phyloP scores from a whole-genome alignment of 371 early-diverging fungal genomes.

The Lichtheimia hyalospora region DNA sequence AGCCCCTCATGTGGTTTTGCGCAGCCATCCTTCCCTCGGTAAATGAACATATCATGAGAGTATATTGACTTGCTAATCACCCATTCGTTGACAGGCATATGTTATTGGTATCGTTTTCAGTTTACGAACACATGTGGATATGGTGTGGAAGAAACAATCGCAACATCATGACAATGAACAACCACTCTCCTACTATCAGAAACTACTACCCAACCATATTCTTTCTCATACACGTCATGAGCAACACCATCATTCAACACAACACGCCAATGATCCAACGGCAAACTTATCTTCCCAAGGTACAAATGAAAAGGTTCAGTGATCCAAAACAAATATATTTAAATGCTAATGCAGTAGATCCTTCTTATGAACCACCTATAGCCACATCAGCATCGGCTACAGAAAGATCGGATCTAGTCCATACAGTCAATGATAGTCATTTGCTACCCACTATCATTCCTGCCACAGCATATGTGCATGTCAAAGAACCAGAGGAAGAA shows the following conservation, averaged over 20 bases:
- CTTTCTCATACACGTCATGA: conserved; percentile 38
- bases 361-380: too few species aligned
- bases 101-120: conserved; percentile 93
- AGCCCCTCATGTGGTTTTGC: conserved; percentile 89
- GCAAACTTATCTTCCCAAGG: background rate
- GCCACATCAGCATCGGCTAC: too few species aligned
- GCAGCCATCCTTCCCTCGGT: conserved; percentile 80
- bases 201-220: conserved; percentile 41
- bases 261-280: too few species aligned
- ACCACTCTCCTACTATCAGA: conserved; percentile 27
- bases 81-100: conserved; percentile 61
- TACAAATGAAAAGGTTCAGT: too few species aligned
- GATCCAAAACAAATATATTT: too few species aligned
- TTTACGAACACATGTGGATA: conserved; percentile 87
- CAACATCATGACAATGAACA: conserved; percentile 22
- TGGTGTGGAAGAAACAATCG: conserved; percentile 74
- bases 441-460: too few species aligned
- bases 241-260: background rate
- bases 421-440: too few species aligned
- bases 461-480: conserved; percentile 22
- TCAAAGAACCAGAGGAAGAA: conserved; percentile 54
- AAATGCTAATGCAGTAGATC: too few species aligned
- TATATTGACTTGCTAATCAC: background rate
- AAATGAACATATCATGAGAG: conserved; percentile 1
- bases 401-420: too few species aligned